Evolutionary conservation across 2,329 filamentous ascomycete genomes (phyloP).

Genomic region (Fusarium sp.): DNA sequence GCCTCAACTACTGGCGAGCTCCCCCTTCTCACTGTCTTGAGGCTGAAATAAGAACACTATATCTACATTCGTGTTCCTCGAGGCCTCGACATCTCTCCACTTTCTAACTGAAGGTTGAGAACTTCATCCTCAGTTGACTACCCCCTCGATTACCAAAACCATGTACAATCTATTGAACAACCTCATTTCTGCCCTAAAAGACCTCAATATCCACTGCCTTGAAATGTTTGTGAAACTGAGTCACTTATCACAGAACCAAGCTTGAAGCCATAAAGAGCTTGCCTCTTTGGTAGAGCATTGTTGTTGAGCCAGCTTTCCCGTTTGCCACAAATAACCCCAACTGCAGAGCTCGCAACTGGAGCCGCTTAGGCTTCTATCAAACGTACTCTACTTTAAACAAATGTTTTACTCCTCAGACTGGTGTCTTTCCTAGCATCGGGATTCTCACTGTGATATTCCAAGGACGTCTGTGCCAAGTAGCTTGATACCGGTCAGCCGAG

Average conservation of each 20-base stretch:
- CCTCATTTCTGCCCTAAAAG: neutral
- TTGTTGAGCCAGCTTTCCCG: neutral
- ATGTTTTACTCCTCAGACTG: neutral
- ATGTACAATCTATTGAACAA: neutral
- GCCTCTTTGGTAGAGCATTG: neutral
- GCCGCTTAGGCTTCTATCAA: neutral
- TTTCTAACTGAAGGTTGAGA: neutral
- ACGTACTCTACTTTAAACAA: neutral
- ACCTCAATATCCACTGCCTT: neutral
- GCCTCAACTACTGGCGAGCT: rapidly evolving
- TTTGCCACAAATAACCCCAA: neutral
- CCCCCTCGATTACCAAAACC: neutral
- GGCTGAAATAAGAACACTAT: neutral
- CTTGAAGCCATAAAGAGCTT: neutral
- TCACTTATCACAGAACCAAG: too few species aligned
- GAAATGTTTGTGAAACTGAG: neutral
- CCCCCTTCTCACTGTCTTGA: neutral
- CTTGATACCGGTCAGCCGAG: neutral
- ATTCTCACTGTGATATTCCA: neutral
- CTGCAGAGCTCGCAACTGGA: neutral
- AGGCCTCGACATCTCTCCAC: neutral
- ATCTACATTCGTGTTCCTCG: neutral
- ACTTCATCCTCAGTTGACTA: neutral
- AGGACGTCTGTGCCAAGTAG: rapidly evolving
- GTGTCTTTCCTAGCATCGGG: neutral